Conservation (phyloP, 768 basidiomycete genomes). For the Suillus cothurnatus region DNA sequence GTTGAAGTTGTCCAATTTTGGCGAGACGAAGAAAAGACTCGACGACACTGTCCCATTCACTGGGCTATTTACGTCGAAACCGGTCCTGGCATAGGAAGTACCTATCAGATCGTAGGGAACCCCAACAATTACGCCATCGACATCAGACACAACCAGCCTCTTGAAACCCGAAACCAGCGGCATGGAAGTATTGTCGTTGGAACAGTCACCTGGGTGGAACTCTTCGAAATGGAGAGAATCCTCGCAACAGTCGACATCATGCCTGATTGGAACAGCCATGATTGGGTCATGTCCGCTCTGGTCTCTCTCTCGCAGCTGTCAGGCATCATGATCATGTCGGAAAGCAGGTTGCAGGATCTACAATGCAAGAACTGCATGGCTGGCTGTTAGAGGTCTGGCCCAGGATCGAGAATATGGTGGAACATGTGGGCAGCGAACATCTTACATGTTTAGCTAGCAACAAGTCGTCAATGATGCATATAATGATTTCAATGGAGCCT, state of each 20-base stretch:
- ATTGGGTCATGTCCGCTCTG: not conserved
- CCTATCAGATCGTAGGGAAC: constrained; percentile 29
- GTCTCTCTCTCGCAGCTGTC: not conserved
- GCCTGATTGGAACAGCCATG: not conserved
- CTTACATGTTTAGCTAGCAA: not conserved
- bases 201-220: constrained; percentile 13
- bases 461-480: not conserved
- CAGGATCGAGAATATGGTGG: not conserved
- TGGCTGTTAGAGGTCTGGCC: not conserved
- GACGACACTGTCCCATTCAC: constrained; percentile 19
- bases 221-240: not conserved
- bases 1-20: constrained; percentile 32
- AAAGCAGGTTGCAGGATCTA: not conserved
- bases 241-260: not conserved
- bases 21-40: constrained; percentile 13
- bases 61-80: constrained; percentile 34
- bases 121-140: constrained; percentile 24
- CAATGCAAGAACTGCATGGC: not conserved
- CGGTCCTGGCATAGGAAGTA: constrained; percentile 18
- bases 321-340: not conserved
- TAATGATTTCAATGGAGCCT: not conserved
- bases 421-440: not conserved
- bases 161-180: constrained; percentile 20
- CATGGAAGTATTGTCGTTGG: constrained; percentile 27
- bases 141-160: constrained; percentile 8